Evolutionary conservation across 208 protist genomes (phyloP).

Genomic region (Wallacemonas sp.): DNA sequence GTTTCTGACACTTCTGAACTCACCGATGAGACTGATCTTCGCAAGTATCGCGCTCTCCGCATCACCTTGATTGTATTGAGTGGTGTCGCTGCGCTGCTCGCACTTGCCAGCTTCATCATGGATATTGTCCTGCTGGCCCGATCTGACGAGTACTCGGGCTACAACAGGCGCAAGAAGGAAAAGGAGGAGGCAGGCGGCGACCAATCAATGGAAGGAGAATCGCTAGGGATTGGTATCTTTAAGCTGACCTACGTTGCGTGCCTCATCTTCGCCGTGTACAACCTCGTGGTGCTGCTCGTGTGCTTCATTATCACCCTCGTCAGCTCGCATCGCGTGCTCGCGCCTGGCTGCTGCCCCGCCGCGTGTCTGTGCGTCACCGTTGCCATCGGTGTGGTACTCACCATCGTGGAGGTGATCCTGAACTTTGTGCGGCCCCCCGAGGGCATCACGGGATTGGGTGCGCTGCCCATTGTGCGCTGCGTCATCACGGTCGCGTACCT

Average conservation of each 20-base stretch:
- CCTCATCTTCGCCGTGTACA: not conserved
- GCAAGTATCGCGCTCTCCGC: not conserved
- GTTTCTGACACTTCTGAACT: not conserved
- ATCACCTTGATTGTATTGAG: not conserved
- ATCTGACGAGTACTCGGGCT: not conserved
- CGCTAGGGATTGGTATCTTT: not conserved
- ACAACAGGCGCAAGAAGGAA: not conserved
- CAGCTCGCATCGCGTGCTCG: not conserved
- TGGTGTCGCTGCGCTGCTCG: not conserved
- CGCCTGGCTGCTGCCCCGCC: constrained; percentile 7
- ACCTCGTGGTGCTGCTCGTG: not conserved
- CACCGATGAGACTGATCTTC: not conserved
- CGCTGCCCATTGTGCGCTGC: not conserved
- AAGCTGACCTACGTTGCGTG: not conserved
- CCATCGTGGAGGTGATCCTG: not conserved
- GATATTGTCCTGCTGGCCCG: not conserved
- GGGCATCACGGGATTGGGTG: not conserved
- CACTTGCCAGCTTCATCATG: not conserved
- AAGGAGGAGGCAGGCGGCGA: not conserved
- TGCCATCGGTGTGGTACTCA: not conserved
- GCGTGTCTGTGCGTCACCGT: not conserved
- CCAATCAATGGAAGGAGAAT: not conserved
- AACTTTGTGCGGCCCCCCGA: not conserved
- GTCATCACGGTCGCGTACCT: not conserved
- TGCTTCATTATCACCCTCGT: not conserved